These are phyloP conservation scores for Nitzschia inconspicua DNA, from an alignment of 108 stramenopile genomes.

Conservation along the genomic window DNA sequence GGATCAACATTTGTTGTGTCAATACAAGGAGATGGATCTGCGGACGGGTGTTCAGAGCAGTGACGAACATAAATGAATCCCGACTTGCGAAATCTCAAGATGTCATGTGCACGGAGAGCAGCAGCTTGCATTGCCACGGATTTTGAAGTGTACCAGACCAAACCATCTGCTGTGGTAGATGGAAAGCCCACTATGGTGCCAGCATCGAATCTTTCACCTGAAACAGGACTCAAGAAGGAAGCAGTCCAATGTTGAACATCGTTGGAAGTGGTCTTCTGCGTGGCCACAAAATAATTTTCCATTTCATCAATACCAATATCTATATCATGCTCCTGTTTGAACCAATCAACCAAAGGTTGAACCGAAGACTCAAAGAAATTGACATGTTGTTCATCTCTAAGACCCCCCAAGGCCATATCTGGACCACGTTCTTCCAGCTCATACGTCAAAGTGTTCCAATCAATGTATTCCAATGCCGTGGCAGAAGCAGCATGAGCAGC, in stretches of 20 bases:
- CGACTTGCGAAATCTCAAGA: conserved; percentile 15
- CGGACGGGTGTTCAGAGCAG: conserved; percentile 34
- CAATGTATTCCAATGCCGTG: conserved; percentile 23
- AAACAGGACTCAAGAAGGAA: conserved; percentile 35
- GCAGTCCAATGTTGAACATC: conserved; percentile 28
- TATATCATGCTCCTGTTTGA: not conserved
- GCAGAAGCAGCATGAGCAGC: conserved; percentile 39
- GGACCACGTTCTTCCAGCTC: not conserved
- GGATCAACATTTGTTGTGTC: not conserved
- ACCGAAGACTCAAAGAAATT: not conserved
- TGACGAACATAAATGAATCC: conserved; percentile 26
- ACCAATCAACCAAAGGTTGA: conserved; percentile 13
- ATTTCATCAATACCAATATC: conserved; percentile 17
- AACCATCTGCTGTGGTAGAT: not conserved
- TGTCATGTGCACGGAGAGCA: conserved; percentile 32
- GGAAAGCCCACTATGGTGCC: not conserved
- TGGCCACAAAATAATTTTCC: conserved; percentile 31
- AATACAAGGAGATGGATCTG: not conserved
- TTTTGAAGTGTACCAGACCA: conserved; percentile 28
- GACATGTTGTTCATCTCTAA: not conserved
- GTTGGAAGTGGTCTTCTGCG: not conserved
- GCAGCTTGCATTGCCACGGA: conserved; percentile 38
- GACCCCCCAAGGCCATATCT: not conserved
- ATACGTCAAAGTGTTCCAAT: not conserved
- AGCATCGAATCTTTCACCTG: conserved; percentile 18